Evolutionary conservation across 208 protist genomes (phyloP), one percentile per base, ranked within the genome.

Genomic region (Phytomonas sp.): DNA sequence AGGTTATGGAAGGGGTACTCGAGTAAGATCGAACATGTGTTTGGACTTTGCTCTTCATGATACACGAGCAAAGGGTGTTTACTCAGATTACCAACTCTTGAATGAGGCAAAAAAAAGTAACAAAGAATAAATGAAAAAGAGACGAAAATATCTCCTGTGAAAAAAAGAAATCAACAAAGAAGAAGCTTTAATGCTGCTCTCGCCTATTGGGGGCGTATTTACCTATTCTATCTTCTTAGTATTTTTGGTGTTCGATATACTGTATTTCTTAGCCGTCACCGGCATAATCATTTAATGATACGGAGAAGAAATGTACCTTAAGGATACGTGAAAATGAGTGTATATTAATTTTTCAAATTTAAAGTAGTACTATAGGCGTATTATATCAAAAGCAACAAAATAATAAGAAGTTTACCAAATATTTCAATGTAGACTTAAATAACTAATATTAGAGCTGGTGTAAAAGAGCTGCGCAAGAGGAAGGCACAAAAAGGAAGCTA

Each of bases 41-140:
- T 20, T 46, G 13, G 40, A 46, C 4, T 17, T 46, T 46, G 11
- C 40, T 46, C 33, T 34, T 34, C 40, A 46, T 46, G 40, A 46
- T 46, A 46, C 40, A 20, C 15, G 40, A 46, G 15, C 11, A 46
- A 20, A 46, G 40, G 40, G 11, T 9, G 15, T 46, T 46, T 46
- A 46, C 40, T 46, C 40, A 46, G 40, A 46, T 46, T 46, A 0
- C 2, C 15, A 46, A 46, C 40, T 15, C 40, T 46, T 11, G 43
- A 34, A 65, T 1, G 15, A 46, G 30, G 65, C 43, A n/a, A 60
- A 36, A 60, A 36, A 69, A 70, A 37, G 40, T 46, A 67, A 70
- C 66, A 70, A 63, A 63, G 40, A 74, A 67, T 61, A 74, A 73
- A 78, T 26, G 46, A 4, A 33, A 59, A 34, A 26, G n/a, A 72